These are phyloP conservation scores for Eucalyptus tenuipes DNA, from an alignment of 345 rosid species.

Conservation along the genomic window DNA sequence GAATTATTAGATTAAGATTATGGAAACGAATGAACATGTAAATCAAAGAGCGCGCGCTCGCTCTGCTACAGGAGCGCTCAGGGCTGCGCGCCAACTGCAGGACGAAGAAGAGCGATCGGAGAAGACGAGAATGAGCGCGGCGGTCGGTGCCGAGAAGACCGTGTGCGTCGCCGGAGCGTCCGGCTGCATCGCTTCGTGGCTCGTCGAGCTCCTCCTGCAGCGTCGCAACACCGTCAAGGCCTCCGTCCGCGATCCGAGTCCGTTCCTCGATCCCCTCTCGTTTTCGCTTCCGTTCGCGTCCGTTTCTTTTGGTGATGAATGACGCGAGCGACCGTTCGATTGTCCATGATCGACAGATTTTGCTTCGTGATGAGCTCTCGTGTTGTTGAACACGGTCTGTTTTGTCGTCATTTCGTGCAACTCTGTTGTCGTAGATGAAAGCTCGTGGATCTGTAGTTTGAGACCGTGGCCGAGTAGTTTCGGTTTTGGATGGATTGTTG, in stretches of 20 bases:
- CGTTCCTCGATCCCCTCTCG: conserved; percentile 4
- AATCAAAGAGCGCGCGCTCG: neutral
- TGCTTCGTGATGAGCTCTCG: neutral
- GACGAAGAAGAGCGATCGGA: neutral
- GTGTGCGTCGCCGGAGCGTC: conserved; percentile 88
- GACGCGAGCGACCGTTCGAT: neutral
- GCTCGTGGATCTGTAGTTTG: neutral
- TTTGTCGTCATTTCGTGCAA: neutral
- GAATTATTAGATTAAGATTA: too few relatives aligned
- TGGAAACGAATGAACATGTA: neutral
- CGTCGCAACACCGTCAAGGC: conserved; percentile 69
- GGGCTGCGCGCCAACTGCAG: neutral
- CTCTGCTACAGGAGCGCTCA: neutral
- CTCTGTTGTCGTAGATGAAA: neutral
- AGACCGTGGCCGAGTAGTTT: neutral
- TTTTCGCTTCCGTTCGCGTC: neutral
- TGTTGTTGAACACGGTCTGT: neutral
- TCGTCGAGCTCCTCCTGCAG: conserved; percentile 64
- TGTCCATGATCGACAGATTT: neutral
- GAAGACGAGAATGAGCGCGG: conserved; percentile 21
- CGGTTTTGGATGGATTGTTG: neutral
- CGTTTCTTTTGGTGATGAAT: neutral
- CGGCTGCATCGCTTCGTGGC: conserved; percentile 76
- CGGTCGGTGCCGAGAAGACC: conserved; percentile 26
- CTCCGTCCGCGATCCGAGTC: conserved; percentile 74